A percentile compares a stretch with the other conserved stretches of the same genome.
Evolutionary conservation across 192 early-diverging fungal species (phyloP).

Genomic region (Coemansia sp.): DNA sequence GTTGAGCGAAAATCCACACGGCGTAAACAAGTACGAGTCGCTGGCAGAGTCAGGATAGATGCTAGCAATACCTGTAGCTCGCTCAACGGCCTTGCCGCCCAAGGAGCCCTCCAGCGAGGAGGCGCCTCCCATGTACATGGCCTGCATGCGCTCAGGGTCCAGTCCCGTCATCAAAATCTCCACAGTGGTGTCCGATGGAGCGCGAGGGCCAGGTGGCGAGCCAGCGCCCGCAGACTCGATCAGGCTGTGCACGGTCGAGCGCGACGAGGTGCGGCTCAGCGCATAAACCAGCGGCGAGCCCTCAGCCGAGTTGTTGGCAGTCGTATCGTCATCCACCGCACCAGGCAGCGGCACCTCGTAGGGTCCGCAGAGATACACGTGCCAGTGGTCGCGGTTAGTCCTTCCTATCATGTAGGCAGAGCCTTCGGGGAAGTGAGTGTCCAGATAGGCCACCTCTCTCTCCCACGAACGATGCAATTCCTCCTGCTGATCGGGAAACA

Average conservation of each 20-base stretch:
- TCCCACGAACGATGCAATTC: conserved; percentile 90
- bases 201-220: neutral
- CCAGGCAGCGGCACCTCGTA: conserved; percentile 17
- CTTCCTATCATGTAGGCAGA: conserved; percentile 91
- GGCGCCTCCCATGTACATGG: conserved; percentile 65
- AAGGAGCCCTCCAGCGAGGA: conserved; percentile 61
- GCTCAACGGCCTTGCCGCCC: conserved; percentile 68
- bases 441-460: conserved; percentile 78
- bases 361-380: conserved; percentile 84
- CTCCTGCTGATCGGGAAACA: conserved; percentile 90
- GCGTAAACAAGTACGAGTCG: conserved; percentile 91
- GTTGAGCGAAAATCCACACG: conserved; percentile 97
- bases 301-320: conserved; percentile 33
- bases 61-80: conserved; percentile 72
- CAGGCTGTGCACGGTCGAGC: conserved; percentile 30
- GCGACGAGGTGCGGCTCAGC: conserved; percentile 45
- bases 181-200: conserved; percentile 75
- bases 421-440: conserved; percentile 65
- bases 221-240: neutral
- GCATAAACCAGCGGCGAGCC: conserved; percentile 29
- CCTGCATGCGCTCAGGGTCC: conserved; percentile 72
- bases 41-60: conserved; percentile 79
- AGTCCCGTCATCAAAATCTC: conserved; percentile 97
- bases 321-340: conserved; percentile 4
- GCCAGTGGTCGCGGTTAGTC: conserved; percentile 95